Percentiles rank a stretch among this genome's conserved stretches.
Evolutionary conservation across 1,139 yeast species (phyloP).

Genomic region (Yamadazyma sp.): DNA sequence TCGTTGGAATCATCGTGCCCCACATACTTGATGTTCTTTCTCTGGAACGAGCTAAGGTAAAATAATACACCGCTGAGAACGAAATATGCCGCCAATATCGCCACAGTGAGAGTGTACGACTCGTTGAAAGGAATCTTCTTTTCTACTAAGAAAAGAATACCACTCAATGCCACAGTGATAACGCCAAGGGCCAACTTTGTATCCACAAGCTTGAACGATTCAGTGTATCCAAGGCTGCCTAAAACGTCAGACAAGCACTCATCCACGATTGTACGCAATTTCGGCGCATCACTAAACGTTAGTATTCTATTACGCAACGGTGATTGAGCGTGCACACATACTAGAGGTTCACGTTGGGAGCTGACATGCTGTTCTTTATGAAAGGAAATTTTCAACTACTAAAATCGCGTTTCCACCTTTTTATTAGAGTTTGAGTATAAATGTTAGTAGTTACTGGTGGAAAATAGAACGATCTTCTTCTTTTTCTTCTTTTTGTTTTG

Average conservation of each 20-base stretch:
- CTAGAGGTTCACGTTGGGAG: constrained; percentile 14
- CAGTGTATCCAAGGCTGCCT: constrained; percentile 59
- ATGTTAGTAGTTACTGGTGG: constrained; percentile 1
- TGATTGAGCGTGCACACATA: constrained; percentile 8
- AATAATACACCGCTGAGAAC: constrained; percentile 49
- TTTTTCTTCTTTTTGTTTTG: constrained; percentile 31
- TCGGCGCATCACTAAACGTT: constrained; percentile 37
- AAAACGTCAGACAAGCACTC: constrained; percentile 49
- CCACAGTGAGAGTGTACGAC: constrained; percentile 30
- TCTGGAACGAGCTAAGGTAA: constrained; percentile 39
- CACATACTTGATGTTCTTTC: constrained; percentile 56
- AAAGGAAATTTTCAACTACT: constrained; percentile 1
- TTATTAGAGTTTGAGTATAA: too few species aligned
- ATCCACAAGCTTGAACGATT: constrained; percentile 59
- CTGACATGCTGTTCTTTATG: constrained; percentile 3
- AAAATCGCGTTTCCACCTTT: not conserved
- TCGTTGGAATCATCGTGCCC: constrained; percentile 47
- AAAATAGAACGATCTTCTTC: constrained; percentile 29
- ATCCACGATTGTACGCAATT: constrained; percentile 51
- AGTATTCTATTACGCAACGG: constrained; percentile 1
- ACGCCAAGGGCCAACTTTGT: constrained; percentile 70
- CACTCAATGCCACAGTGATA: constrained; percentile 66
- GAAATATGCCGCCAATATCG: constrained; percentile 53
- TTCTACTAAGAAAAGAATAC: constrained; percentile 62
- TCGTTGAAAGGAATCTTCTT: constrained; percentile 54